phyloP scores from a whole-genome alignment of 306 rosid species.

The Fragaria vesca region DNA sequence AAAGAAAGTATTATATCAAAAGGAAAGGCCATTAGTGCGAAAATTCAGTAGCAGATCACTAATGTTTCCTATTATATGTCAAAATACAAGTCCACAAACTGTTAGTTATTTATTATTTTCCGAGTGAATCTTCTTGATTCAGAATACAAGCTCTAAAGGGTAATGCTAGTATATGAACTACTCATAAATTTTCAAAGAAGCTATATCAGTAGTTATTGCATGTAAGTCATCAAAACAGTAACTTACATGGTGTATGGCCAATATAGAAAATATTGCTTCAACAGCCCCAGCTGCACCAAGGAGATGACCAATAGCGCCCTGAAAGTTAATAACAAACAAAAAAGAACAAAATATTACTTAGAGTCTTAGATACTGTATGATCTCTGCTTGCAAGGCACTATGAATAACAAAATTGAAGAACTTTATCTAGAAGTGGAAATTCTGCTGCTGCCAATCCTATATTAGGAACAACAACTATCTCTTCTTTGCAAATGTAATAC shows the following conservation, averaged over 20 bases:
- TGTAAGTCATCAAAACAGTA: neutral
- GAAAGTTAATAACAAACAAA: conserved; percentile 21
- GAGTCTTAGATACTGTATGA: neutral
- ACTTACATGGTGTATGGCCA: conserved; percentile 65
- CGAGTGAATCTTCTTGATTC: conserved; percentile 2
- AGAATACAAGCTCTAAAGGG: neutral
- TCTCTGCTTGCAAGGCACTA: neutral
- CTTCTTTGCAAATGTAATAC: neutral
- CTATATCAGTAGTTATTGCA: neutral
- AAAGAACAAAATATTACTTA: neutral
- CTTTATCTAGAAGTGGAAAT: neutral
- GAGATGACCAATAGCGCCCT: conserved; percentile 96
- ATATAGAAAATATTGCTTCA: conserved; percentile 90
- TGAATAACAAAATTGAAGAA: neutral
- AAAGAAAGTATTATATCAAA: conserved; percentile 5
- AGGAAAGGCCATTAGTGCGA: neutral
- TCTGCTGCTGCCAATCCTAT: neutral
- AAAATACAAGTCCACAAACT: neutral
- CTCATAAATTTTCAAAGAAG: conserved; percentile 1
- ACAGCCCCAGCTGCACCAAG: conserved; percentile 98
- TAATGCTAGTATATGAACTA: neutral
- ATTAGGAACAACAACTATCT: neutral
- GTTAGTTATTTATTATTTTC: neutral
- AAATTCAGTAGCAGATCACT: neutral
- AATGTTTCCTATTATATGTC: neutral